Conservation (phyloP, 176 grass and related monocot genomes). For the Oryza glumipatula region DNA sequence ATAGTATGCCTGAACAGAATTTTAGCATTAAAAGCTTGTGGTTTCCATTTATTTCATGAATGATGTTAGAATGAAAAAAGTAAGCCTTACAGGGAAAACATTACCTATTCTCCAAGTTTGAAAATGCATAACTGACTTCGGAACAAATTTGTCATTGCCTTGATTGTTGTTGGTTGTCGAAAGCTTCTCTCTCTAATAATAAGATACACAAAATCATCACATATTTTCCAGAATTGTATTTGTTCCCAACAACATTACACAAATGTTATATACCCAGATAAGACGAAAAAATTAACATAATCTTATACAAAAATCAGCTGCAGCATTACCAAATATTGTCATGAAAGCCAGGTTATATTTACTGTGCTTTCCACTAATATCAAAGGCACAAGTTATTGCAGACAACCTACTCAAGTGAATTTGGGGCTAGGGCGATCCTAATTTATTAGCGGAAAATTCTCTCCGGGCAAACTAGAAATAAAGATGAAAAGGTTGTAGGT, state of each 20-base stretch:
- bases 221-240: slow-evolving; percentile 19
- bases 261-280: slow-evolving; percentile 18
- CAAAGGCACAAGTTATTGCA: slow-evolving; percentile 19
- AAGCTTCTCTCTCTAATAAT: slow-evolving; percentile 86
- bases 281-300: neutral
- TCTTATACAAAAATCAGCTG: slow-evolving; percentile 13
- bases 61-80: neutral
- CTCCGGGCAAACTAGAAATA: neutral
- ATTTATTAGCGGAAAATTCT: slow-evolving; percentile 2
- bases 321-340: neutral
- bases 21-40: slow-evolving; percentile 40
- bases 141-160: slow-evolving; percentile 66
- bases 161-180: slow-evolving; percentile 60
- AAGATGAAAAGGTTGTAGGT: neutral
- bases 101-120: slow-evolving; percentile 97
- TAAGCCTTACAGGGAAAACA: slow-evolving; percentile 12
- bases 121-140: slow-evolving; percentile 91
- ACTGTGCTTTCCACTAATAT: neutral
- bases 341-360: neutral
- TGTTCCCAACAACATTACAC: slow-evolving; percentile 11
- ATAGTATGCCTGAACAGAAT: slow-evolving; percentile 80
- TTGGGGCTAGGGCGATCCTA: neutral
- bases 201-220: slow-evolving; percentile 6
- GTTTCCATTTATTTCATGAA: slow-evolving; percentile 35
- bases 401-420: slow-evolving; percentile 22